These are phyloP conservation scores for Camellia granthamiana DNA, from an alignment of 148 eudicot genomes.

Conservation along the genomic window DNA sequence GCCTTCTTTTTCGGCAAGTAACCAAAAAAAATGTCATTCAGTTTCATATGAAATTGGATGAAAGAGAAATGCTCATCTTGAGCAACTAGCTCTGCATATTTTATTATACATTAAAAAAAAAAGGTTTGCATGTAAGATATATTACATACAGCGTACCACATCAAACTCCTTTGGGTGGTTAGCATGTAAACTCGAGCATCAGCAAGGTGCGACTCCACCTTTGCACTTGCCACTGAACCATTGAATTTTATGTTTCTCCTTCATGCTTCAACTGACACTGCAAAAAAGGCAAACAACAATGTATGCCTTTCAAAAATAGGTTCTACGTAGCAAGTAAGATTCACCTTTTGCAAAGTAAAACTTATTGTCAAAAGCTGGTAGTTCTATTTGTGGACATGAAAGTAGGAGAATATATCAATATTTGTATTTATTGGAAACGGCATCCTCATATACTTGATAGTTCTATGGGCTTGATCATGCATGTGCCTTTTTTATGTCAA, in stretches of 20 bases:
- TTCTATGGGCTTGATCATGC: not conserved
- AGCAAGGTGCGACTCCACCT: slow-evolving; percentile 85
- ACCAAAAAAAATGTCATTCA: too few relatives aligned
- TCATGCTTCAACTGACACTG: slow-evolving; percentile 93
- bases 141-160: slow-evolving; percentile 34
- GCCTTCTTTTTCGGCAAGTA: too few relatives aligned
- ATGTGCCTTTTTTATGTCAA: not conserved
- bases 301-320: not conserved
- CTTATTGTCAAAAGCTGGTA: not conserved
- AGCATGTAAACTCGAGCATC: slow-evolving; percentile 97
- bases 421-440: slow-evolving; percentile 3
- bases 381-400: not conserved
- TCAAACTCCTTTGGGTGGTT: slow-evolving; percentile 54
- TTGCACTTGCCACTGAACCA: slow-evolving; percentile 77
- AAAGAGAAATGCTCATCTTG: too few relatives aligned
- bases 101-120: too few relatives aligned
- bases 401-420: not conserved
- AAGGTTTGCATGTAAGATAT: not conserved
- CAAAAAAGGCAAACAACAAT: slow-evolving; percentile 7
- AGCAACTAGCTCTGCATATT: too few relatives aligned
- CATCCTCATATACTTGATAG: not conserved
- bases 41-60: too few relatives aligned
- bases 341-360: not conserved
- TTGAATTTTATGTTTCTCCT: slow-evolving; percentile 87
- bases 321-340: not conserved